phyloP scores from a whole-genome alignment of 331 rosid species.

The Ulmus americana region DNA sequence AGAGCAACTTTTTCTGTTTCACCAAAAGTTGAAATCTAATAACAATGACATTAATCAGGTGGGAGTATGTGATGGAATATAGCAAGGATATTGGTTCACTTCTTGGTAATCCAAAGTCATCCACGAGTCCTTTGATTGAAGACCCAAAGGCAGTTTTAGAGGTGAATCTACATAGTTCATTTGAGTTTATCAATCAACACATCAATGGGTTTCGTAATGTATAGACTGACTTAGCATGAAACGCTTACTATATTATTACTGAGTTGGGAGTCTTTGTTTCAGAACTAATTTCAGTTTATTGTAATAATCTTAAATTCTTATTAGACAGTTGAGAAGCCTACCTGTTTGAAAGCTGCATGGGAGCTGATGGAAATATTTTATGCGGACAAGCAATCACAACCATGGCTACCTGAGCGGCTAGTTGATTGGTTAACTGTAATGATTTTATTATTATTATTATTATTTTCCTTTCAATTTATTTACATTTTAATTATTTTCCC shows the following conservation, averaged over 20 bases:
- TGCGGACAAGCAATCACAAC: constrained; percentile 79
- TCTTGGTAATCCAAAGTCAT: constrained; percentile 47
- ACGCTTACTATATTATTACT: neutral
- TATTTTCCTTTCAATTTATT: neutral
- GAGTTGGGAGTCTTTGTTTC: neutral
- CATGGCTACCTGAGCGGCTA: constrained; percentile 83
- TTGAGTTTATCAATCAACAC: neutral
- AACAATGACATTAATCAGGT: constrained; percentile 35
- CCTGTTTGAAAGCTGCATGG: constrained; percentile 88
- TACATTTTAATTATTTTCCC: constrained; percentile 2
- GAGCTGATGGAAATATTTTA: constrained; percentile 83
- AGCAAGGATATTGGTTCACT: constrained; percentile 72
- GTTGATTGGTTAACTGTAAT: constrained; percentile 97
- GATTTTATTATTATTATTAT: constrained; percentile 35
- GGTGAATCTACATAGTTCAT: constrained; percentile 38
- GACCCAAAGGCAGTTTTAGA: constrained; percentile 43
- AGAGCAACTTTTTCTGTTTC: neutral
- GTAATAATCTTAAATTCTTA: constrained; percentile 14
- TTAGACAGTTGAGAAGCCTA: constrained; percentile 73
- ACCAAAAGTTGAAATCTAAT: neutral
- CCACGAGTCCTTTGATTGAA: constrained; percentile 48
- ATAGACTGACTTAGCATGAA: neutral
- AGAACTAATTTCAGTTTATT: neutral
- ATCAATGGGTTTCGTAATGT: neutral
- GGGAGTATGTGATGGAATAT: constrained; percentile 82